Conservation (phyloP, 2,329 filamentous ascomycete species). For the Fusarium sp. region DNA sequence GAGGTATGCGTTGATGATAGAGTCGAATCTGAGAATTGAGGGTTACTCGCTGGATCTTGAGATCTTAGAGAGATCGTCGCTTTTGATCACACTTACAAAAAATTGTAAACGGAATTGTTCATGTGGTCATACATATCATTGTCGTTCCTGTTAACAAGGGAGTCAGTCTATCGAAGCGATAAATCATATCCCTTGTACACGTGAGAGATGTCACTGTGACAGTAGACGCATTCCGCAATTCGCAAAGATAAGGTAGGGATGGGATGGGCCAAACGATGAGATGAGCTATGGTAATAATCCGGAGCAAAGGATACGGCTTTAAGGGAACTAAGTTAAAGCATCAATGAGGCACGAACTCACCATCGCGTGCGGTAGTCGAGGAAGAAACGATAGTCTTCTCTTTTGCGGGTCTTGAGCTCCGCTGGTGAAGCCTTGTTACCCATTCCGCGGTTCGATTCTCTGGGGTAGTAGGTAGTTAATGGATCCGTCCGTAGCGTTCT, state of each 20-base stretch:
- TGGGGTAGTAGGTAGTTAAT: background rate
- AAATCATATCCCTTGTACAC: conserved; percentile 5
- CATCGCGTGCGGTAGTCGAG: conserved; percentile 89
- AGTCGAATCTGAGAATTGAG: conserved; percentile 74
- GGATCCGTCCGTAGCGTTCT: conserved; percentile 1
- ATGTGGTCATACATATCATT: conserved; percentile 96
- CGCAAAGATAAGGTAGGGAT: background rate
- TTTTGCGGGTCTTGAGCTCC: conserved; percentile 67
- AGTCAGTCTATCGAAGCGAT: conserved; percentile 20
- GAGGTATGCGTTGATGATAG: conserved; percentile 88
- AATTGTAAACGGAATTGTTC: conserved; percentile 90
- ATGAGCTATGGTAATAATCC: background rate
- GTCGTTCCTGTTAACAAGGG: conserved; percentile 70
- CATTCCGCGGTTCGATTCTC: conserved; percentile 20
- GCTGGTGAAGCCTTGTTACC: conserved; percentile 25
- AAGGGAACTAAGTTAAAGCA: background rate
- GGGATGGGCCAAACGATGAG: background rate
- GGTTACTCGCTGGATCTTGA: background rate
- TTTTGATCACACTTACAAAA: conserved; percentile 61
- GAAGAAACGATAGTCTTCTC: conserved; percentile 79
- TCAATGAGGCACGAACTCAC: conserved; percentile 54
- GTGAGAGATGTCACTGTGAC: conserved; percentile 3
- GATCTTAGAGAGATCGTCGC: background rate
- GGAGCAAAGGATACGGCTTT: background rate
- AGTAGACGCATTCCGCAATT: conserved; percentile 5